phyloP scores from a whole-genome alignment of 2,329 filamentous ascomycete species.

The Pseudogymnoascus sp. region DNA sequence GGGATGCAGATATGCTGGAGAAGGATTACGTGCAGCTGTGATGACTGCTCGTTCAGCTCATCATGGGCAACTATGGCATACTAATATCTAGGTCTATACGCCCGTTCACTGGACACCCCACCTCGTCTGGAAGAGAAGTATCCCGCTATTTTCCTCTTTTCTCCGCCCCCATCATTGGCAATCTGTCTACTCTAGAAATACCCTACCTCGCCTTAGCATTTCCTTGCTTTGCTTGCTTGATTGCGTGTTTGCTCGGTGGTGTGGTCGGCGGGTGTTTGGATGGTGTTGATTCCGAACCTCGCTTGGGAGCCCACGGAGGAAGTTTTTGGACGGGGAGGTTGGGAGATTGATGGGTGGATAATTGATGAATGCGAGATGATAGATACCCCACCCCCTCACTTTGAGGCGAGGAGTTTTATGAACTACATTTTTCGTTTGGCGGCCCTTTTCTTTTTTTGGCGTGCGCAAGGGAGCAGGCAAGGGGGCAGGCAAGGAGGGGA shows the following conservation, averaged over 20 bases:
- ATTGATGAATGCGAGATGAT: neutral
- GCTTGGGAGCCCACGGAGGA: neutral
- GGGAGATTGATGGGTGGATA: neutral
- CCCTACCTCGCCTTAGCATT: neutral
- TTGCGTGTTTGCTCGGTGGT: neutral
- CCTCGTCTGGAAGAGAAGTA: neutral
- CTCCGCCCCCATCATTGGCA: neutral
- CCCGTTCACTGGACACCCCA: neutral
- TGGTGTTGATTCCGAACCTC: neutral
- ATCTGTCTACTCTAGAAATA: neutral
- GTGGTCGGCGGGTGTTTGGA: neutral
- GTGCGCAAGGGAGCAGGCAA: neutral
- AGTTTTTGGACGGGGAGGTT: neutral
- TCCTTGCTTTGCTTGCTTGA: neutral
- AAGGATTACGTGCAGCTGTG: slow-evolving; percentile 51
- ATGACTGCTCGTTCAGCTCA: slow-evolving; percentile 19
- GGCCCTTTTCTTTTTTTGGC: neutral
- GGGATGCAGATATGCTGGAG: slow-evolving; percentile 47
- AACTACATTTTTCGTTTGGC: neutral
- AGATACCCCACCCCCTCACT: neutral
- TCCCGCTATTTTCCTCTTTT: neutral
- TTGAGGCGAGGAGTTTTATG: neutral
- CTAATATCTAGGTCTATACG: neutral
- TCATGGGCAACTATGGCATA: neutral
- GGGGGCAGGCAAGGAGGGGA: neutral